These are phyloP conservation scores for Aspergillus carbonarius DNA, from an alignment of 2,329 filamentous ascomycete genomes.

Conservation along the genomic window DNA sequence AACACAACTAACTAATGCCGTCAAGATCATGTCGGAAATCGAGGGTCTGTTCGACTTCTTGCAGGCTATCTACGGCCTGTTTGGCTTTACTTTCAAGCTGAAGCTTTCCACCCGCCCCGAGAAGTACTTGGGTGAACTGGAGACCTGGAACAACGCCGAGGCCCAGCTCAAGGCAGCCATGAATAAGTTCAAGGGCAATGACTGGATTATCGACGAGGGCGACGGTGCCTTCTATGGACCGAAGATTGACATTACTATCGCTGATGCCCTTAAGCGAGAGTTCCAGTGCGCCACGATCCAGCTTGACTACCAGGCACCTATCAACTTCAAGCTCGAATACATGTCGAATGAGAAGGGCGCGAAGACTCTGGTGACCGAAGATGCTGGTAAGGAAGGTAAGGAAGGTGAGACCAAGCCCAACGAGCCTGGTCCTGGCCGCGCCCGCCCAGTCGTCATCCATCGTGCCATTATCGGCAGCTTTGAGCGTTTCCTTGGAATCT, in stretches of 20 bases:
- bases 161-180: slow-evolving; percentile 75
- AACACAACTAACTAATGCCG: slow-evolving; percentile 10
- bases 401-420: slow-evolving; percentile 42
- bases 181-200: slow-evolving; percentile 69
- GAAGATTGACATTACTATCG: slow-evolving; percentile 96
- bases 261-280: slow-evolving; percentile 79
- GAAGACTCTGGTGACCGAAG: slow-evolving; percentile 29
- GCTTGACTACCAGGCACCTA: slow-evolving; percentile 81
- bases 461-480: slow-evolving; percentile 53
- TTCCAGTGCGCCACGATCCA: slow-evolving; percentile 94
- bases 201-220: slow-evolving; percentile 89
- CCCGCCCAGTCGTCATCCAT: slow-evolving; percentile 53
- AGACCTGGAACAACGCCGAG: slow-evolving; percentile 89
- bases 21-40: slow-evolving; percentile 68
- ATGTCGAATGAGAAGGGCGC: slow-evolving; percentile 70
- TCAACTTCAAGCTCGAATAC: slow-evolving; percentile 86
- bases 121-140: slow-evolving; percentile 80
- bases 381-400: slow-evolving; percentile 30
- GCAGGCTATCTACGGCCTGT: slow-evolving; percentile 72
- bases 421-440: slow-evolving; percentile 42
- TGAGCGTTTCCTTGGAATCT: slow-evolving; percentile 52
- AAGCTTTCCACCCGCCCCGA: slow-evolving; percentile 90
- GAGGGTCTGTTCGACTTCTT: slow-evolving; percentile 85
- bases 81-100: slow-evolving; percentile 88
- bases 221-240: slow-evolving; percentile 98